Evolutionary conservation across 176 grass and related monocot species (phyloP).

Genomic region (Aegilops bicornis): DNA sequence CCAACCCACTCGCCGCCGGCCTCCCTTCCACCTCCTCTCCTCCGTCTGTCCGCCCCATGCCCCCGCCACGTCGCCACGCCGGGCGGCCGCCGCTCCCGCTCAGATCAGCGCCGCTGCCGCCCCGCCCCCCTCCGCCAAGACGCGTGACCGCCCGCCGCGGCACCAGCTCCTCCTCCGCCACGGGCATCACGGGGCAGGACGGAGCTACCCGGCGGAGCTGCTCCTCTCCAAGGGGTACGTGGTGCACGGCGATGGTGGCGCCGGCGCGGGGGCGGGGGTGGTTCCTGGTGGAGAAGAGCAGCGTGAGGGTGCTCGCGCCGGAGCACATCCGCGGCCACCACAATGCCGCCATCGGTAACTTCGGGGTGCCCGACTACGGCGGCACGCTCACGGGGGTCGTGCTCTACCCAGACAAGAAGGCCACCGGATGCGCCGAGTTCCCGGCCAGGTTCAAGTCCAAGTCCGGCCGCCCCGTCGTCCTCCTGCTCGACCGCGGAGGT

Average conservation of each 20-base stretch:
- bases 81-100: no score
- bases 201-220: slow-evolving; percentile 92
- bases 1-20: no score
- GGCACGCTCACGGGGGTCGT: slow-evolving; percentile 85
- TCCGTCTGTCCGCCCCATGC: no score
- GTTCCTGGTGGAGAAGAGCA: slow-evolving; percentile 95
- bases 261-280: slow-evolving; percentile 23
- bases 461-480: slow-evolving; percentile 69
- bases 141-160: no score
- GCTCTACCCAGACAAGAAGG: slow-evolving; percentile 72
- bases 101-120: no score
- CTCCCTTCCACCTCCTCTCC: no score
- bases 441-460: slow-evolving; percentile 62
- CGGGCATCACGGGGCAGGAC: slow-evolving; percentile 93
- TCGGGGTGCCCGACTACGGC: slow-evolving; percentile 88
- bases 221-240: slow-evolving; percentile 85
- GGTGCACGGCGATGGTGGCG: slow-evolving; percentile 39
- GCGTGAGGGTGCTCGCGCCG: slow-evolving; percentile 71
- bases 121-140: no score
- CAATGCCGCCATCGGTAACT: slow-evolving; percentile 89
- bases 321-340: slow-evolving; percentile 75
- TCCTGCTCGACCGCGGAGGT: slow-evolving; percentile 96
- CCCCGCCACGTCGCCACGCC: no score
- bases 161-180: neutral
- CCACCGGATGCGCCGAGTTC: slow-evolving; percentile 63